Percentiles rank a stretch among this genome's conserved stretches.
Evolutionary conservation across 768 basidiomycete species (phyloP).

Genomic region (Suillus hirtellus): DNA sequence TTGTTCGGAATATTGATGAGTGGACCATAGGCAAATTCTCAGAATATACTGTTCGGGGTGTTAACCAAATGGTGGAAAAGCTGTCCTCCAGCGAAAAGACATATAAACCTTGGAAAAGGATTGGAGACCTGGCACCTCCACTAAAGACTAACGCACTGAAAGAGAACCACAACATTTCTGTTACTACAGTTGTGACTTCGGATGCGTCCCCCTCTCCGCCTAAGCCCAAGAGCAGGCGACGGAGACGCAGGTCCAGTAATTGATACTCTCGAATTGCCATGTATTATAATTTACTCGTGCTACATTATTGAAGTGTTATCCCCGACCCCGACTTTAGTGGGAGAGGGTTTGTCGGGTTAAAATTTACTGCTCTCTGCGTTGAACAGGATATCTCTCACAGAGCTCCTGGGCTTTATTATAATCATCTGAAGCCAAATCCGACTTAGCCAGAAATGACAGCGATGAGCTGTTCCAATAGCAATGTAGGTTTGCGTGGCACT

Average conservation of each 20-base stretch:
- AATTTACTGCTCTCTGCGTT: no score
- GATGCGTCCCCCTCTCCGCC: constrained; percentile 26
- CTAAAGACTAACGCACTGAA: constrained; percentile 28
- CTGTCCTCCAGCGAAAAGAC: constrained; percentile 33
- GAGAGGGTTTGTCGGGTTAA: no score
- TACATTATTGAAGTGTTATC: no score
- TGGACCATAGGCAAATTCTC: constrained; percentile 51
- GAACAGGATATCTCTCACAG: no score
- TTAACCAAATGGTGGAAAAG: constrained; percentile 36
- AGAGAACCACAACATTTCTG: constrained; percentile 37
- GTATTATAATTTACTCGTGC: no score
- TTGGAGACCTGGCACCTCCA: constrained; percentile 32
- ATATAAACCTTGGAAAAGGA: constrained; percentile 52
- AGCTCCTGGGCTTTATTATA: no score
- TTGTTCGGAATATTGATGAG: constrained; percentile 52
- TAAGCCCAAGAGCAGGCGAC: constrained; percentile 30
- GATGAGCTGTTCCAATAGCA: no score
- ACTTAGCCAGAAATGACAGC: no score
- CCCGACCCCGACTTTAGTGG: no score
- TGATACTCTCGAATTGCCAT: constrained; percentile 6
- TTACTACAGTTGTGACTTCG: constrained; percentile 27
- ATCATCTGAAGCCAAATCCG: no score
- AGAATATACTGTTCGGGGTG: constrained; percentile 39
- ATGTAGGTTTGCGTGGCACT: no score
- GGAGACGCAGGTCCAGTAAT: constrained; percentile 31